Percentiles rank a stretch among this genome's conserved stretches.
Conservation (phyloP, 2,329 filamentous ascomycete genomes). For the Teratosphaeria destructans region DNA sequence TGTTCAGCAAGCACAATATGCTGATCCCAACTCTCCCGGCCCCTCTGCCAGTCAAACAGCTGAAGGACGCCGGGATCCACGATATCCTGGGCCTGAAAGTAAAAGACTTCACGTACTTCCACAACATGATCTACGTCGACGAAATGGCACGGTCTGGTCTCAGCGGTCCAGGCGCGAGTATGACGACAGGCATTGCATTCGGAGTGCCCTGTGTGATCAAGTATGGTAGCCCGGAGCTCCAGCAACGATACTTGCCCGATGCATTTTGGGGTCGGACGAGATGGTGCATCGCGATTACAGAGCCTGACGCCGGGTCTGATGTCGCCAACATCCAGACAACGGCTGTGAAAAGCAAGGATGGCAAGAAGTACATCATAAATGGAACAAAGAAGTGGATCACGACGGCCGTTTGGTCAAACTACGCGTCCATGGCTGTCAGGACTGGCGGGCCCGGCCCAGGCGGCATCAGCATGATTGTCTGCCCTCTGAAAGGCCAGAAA, state of each 20-base stretch:
- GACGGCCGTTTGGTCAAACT: slow-evolving; percentile 61
- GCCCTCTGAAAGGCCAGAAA: slow-evolving; percentile 56
- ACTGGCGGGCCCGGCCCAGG: slow-evolving; percentile 54
- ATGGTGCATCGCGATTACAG: slow-evolving; percentile 67
- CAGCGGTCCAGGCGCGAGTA: slow-evolving; percentile 50
- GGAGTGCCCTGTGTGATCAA: slow-evolving; percentile 62
- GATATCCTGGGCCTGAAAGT: slow-evolving; percentile 58
- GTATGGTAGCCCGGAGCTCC: slow-evolving; percentile 51
- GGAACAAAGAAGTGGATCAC: slow-evolving; percentile 78
- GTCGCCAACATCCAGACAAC: slow-evolving; percentile 73
- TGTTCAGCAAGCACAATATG: slow-evolving; percentile 57
- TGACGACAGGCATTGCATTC: slow-evolving; percentile 63
- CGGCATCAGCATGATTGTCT: slow-evolving; percentile 57
- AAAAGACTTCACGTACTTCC: slow-evolving; percentile 64
- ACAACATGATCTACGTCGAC: slow-evolving; percentile 59
- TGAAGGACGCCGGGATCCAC: slow-evolving; percentile 55
- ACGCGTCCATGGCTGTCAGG: slow-evolving; percentile 60
- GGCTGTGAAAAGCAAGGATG: slow-evolving; percentile 63
- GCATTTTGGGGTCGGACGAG: slow-evolving; percentile 56
- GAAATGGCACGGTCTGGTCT: slow-evolving; percentile 60
- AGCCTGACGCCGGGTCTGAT: slow-evolving; percentile 63
- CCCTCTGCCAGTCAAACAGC: slow-evolving; percentile 57
- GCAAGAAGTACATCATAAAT: slow-evolving; percentile 60
- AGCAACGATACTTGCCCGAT: slow-evolving; percentile 58
- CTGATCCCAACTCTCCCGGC: slow-evolving; percentile 59